Evolutionary conservation across 1,284 basidiomycete genomes (phyloP).

Genomic region (Ceratorhiza oryzae-sativae): DNA sequence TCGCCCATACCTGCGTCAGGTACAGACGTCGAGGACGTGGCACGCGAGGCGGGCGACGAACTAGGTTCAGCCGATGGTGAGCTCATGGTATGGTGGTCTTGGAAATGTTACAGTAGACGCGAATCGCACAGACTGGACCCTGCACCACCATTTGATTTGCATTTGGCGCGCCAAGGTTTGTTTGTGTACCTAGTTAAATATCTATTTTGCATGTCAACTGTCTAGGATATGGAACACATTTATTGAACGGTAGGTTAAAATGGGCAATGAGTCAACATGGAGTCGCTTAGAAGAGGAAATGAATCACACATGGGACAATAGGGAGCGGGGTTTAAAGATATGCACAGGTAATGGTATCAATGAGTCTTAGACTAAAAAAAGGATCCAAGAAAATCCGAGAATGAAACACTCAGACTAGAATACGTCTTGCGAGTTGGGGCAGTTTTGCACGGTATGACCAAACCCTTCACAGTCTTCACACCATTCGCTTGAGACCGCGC

Average conservation of each 20-base stretch:
- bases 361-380: conserved; percentile 25
- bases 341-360: not conserved
- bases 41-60: conserved; percentile 8
- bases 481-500: conserved; percentile 51
- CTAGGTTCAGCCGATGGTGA: conserved; percentile 12
- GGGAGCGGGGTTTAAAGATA: not conserved
- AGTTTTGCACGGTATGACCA: conserved; percentile 72
- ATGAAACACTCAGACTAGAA: conserved; percentile 57
- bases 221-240: conserved; percentile 15
- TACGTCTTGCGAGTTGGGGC: conserved; percentile 80
- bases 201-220: no score
- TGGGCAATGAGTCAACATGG: not conserved
- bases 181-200: not conserved
- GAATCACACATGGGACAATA: not conserved
- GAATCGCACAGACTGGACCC: not conserved
- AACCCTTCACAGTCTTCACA: conserved; percentile 80
- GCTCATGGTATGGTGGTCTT: not conserved
- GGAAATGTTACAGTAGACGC: not conserved
- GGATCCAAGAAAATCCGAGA: not conserved
- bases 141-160: conserved; percentile 30
- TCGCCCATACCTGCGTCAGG: conserved; percentile 17
- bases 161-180: not conserved
- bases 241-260: conserved; percentile 23
- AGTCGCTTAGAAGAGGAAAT: not conserved
- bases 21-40: conserved; percentile 2